These are phyloP conservation scores for Boletus putidus DNA, from an alignment of 1,284 basidiomycete genomes.

Conservation along the genomic window DNA sequence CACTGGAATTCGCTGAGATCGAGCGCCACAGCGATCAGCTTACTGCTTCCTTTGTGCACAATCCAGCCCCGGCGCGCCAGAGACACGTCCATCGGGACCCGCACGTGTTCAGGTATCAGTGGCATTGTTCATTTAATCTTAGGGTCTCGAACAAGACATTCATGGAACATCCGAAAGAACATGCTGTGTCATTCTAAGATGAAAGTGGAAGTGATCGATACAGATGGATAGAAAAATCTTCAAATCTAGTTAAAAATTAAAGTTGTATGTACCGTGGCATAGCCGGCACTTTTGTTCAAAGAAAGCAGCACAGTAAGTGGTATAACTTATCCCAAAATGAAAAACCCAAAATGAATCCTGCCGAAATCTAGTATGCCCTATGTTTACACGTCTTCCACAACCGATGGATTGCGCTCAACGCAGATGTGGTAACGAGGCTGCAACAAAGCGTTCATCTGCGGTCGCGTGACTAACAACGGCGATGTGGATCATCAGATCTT, in stretches of 20 bases:
- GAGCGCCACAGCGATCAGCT: conserved; percentile 22
- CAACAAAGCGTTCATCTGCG: conserved; percentile 30
- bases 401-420: conserved; percentile 29
- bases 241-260: conserved; percentile 23
- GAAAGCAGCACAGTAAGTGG: conserved; percentile 19
- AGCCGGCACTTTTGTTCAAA: conserved; percentile 28
- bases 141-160: conserved; percentile 10
- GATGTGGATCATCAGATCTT: conserved; percentile 18
- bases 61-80: not conserved
- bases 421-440: conserved; percentile 17
- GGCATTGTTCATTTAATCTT: conserved; percentile 16
- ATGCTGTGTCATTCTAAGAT: conserved; percentile 11
- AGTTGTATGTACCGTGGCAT: conserved; percentile 19
- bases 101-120: conserved; percentile 10
- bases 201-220: conserved; percentile 19
- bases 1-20: conserved; percentile 33
- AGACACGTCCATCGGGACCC: conserved; percentile 5
- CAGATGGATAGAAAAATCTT: conserved; percentile 13
- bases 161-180: conserved; percentile 5
- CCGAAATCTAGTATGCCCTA: conserved; percentile 26
- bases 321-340: conserved; percentile 35
- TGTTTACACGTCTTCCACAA: conserved; percentile 20
- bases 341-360: conserved; percentile 28
- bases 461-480: conserved; percentile 31
- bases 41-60: not conserved